A percentile compares a stretch with the other conserved stretches of the same genome.
These are phyloP conservation scores for Ceratobasidium sp. DNA, from an alignment of 1,284 basidiomycete genomes.

Conservation along the genomic window DNA sequence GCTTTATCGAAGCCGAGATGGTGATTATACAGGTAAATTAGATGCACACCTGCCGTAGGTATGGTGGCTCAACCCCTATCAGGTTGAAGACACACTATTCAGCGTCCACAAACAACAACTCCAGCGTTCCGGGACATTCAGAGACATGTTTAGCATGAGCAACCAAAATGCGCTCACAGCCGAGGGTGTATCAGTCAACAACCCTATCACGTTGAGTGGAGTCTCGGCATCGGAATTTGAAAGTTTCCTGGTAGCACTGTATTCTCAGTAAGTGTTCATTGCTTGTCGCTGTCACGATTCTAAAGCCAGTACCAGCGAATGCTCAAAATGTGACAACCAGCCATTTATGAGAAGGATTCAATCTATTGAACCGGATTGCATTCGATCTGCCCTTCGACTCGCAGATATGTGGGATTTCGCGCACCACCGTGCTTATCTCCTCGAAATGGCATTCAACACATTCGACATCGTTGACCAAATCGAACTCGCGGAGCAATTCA, in stretches of 20 bases:
- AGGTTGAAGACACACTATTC: constrained; percentile 11
- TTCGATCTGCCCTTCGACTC: constrained; percentile 34
- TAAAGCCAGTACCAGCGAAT: not conserved
- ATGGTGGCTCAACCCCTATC: not conserved
- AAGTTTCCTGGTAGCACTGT: not conserved
- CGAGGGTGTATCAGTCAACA: not conserved
- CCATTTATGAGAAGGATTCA: not conserved
- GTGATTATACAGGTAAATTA: not conserved
- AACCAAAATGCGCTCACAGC: not conserved
- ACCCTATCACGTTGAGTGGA: not conserved
- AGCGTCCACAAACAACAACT: constrained; percentile 19
- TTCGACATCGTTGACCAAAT: constrained; percentile 24
- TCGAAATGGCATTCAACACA: not conserved
- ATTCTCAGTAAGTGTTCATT: not conserved
- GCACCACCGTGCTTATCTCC: constrained; percentile 11
- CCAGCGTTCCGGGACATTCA: not conserved
- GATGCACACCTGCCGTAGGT: not conserved
- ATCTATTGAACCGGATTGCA: not conserved
- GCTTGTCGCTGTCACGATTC: not conserved
- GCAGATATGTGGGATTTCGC: constrained; percentile 44
- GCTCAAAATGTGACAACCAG: not conserved
- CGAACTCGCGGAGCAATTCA: constrained; percentile 20
- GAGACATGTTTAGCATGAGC: not conserved
- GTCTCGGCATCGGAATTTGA: constrained; percentile 7
- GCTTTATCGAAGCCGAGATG: not conserved